Percentiles rank a stretch among this genome's conserved stretches.
Evolutionary conservation across 2,329 filamentous ascomycete species (phyloP).

Genomic region (Sclerotiophoma versabilis): DNA sequence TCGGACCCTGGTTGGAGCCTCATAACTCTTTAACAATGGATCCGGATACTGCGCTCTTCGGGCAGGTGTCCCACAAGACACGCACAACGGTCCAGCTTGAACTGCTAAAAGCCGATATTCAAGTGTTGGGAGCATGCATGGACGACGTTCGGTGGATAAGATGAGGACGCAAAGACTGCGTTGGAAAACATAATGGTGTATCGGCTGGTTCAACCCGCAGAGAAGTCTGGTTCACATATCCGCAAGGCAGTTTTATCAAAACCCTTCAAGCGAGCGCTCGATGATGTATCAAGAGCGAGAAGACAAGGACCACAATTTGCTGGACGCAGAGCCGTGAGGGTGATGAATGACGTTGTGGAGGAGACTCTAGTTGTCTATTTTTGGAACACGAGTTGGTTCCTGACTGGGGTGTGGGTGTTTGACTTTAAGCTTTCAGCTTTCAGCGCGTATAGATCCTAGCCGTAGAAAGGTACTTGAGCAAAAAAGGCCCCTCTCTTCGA

Average conservation of each 20-base stretch:
- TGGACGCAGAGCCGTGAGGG: neutral
- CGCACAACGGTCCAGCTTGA: neutral
- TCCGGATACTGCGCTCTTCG: neutral
- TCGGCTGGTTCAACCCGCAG: neutral
- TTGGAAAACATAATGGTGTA: neutral
- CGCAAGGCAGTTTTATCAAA: neutral
- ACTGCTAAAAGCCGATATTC: neutral
- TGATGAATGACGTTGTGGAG: neutral
- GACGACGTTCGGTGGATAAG: neutral
- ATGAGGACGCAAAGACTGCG: neutral
- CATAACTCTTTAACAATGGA: neutral
- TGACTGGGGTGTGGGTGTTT: slow-evolving; percentile 6
- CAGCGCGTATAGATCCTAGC: neutral
- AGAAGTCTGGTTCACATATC: neutral
- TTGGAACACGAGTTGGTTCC: slow-evolving; percentile 11
- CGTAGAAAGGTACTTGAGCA: neutral
- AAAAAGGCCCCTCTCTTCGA: neutral
- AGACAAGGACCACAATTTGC: neutral
- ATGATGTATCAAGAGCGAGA: neutral
- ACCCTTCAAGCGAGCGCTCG: neutral
- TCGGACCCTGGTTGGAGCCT: neutral
- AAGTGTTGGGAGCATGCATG: neutral
- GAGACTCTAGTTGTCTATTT: slow-evolving; percentile 2
- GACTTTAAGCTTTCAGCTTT: slow-evolving; percentile 3
- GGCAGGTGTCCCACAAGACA: neutral